Evolutionary conservation across 2,329 filamentous ascomycete genomes (phyloP), one percentile per base, ranked within the genome.

Genomic region (Hypoxylon sp.): DNA sequence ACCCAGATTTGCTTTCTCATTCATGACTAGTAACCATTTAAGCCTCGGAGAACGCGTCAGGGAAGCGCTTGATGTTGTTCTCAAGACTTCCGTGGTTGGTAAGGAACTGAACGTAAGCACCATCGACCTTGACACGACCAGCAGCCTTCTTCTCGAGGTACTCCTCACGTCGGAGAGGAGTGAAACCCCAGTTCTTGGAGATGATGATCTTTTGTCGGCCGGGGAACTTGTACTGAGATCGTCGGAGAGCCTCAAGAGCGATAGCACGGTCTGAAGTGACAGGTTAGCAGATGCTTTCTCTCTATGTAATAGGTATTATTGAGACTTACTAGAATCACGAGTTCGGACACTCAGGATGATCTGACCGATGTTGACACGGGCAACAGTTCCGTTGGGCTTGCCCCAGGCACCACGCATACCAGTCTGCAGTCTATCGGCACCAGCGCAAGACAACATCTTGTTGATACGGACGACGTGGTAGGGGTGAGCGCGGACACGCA

Each of bases 401-500:
- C 96, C 96, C 91, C 94, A 99, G 79, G 96, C 96, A 91, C 96
- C 96, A 92, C 96, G 95, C 96, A 99, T 99, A 89, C 96, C 96
- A 79, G 96, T 99, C 88, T 99, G 96, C 86, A 99, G 89, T 92
- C 96, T 94, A 98, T 99, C 96, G 91, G 96, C 96, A 90, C 96
- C 96, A 82, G 96, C 96, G 86, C 96, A 99, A 83, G 96, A 98
- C 93, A 99, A 95, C 96, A 99, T 99, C 93, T 99, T 99, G 94
- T 99, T 99, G 94, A 99, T 99, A 87, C 96, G 96, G 89, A 99
- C 92, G 87, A 99, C 96, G 90, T 99, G 96, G 93, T 93, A 99
- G 77, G 96, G 96, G 90, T 99, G 96, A 82, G 94, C 94, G 82
- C 96, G 90, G 81, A 92, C 88, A 79, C 90, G 89, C 76, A 92